Percentiles rank a stretch among this genome's conserved stretches.
These are phyloP conservation scores for Fusarium illudens DNA, from an alignment of 2,329 filamentous ascomycete genomes.

Conservation along the genomic window DNA sequence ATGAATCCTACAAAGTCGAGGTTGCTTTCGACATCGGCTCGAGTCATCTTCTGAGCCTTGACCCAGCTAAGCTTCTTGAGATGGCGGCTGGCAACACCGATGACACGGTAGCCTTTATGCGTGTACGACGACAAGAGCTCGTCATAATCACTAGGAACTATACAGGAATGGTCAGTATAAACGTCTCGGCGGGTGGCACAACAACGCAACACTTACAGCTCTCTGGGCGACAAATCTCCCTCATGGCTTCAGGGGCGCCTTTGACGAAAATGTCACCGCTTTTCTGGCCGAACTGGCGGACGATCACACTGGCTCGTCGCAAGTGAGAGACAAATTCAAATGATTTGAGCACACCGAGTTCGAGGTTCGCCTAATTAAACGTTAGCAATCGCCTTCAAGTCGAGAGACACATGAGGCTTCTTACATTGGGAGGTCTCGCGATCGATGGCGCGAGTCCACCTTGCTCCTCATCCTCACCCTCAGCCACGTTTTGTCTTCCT, in stretches of 20 bases:
- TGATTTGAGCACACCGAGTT: conserved; percentile 87
- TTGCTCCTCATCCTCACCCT: conserved; percentile 77
- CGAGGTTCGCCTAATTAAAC: conserved; percentile 63
- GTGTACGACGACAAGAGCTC: conserved; percentile 91
- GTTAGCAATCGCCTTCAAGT: not conserved
- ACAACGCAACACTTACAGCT: conserved; percentile 66
- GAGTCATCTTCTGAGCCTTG: conserved; percentile 92
- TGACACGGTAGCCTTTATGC: conserved; percentile 94
- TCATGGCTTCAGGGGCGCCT: conserved; percentile 95
- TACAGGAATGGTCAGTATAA: conserved; percentile 18
- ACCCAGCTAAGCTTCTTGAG: conserved; percentile 90
- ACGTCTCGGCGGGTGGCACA: not conserved
- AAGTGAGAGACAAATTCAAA: conserved; percentile 97
- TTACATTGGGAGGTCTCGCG: conserved; percentile 76
- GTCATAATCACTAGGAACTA: conserved; percentile 87
- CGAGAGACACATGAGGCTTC: conserved; percentile 56
- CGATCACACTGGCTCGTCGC: conserved; percentile 89
- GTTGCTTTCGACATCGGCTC: conserved; percentile 81
- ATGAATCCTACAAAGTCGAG: conserved; percentile 96
- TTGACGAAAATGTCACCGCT: conserved; percentile 93
- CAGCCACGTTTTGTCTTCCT: conserved; percentile 73
- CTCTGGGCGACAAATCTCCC: conserved; percentile 85
- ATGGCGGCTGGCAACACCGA: conserved; percentile 91
- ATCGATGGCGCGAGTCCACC: conserved; percentile 84
- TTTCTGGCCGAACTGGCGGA: conserved; percentile 84